These are phyloP conservation scores for Calocybe cyanea DNA, from an alignment of 768 basidiomycete species.

Conservation along the genomic window DNA sequence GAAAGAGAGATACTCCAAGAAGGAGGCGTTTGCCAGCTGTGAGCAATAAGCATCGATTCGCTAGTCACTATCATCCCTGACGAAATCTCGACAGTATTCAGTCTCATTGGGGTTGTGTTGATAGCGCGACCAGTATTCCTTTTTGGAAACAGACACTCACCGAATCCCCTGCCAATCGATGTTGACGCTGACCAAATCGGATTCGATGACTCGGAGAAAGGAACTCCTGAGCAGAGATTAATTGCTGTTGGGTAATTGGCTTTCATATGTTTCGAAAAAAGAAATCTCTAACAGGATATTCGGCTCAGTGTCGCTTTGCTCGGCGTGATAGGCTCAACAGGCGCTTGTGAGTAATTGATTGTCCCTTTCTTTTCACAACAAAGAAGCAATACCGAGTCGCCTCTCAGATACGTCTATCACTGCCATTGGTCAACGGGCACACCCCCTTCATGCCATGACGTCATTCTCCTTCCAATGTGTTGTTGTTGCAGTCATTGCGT, in stretches of 20 bases:
- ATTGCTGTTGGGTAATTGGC: slow-evolving; percentile 14
- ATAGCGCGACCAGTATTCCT: slow-evolving; percentile 77
- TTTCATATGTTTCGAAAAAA: background rate
- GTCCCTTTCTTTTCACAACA: background rate
- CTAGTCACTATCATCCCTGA: background rate
- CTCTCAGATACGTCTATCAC: slow-evolving; percentile 27
- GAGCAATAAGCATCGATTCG: slow-evolving; percentile 13
- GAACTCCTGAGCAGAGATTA: slow-evolving; percentile 39
- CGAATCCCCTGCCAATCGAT: background rate
- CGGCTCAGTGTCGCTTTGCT: slow-evolving; percentile 21
- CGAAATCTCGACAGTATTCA: slow-evolving; percentile 38
- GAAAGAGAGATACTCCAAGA: slow-evolving; percentile 52
- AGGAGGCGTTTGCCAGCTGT: slow-evolving; percentile 51
- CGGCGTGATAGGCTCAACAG: slow-evolving; percentile 62
- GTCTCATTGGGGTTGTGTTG: slow-evolving; percentile 72
- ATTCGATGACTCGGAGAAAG: slow-evolving; percentile 24
- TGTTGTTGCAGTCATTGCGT: slow-evolving; percentile 31
- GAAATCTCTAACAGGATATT: background rate
- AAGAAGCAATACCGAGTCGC: background rate
- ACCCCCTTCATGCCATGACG: slow-evolving; percentile 66
- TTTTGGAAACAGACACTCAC: slow-evolving; percentile 44
- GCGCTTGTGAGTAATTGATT: slow-evolving; percentile 52
- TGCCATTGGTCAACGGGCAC: slow-evolving; percentile 72
- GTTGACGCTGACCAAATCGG: slow-evolving; percentile 14
- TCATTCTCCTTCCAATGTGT: slow-evolving; percentile 64